Evolutionary conservation across 306 rosid species (phyloP), one percentile per base, ranked within the genome.

Genomic region (Trifolium dubium): DNA sequence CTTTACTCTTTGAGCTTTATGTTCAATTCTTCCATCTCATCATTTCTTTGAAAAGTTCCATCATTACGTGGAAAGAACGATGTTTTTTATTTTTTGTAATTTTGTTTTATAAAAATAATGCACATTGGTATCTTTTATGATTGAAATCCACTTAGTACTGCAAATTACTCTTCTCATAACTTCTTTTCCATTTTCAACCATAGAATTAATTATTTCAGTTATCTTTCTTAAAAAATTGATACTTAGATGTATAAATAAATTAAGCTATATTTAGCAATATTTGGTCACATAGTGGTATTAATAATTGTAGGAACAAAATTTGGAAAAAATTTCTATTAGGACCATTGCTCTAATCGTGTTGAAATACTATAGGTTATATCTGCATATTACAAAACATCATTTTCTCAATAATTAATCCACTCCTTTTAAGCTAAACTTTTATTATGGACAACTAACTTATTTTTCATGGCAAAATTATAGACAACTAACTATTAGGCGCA

Each of bases 401-500:
- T 77, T 64, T 69, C 72, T 68, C 76, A 65, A 43, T 65, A 85
- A 79, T 79, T 81, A 82, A 35, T 44, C 76, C 18, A 35, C 59
- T 76, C 50, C 70, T 72, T 77, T 82, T 77, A 70, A 59, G 76
- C 73, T 65, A 66, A 75, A 70, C 69, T 80, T 80, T 78, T 55
- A 80, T 83, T 58, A 65, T 61, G 14, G 63, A 34, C 81, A 13
- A 80, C 85, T 47, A 86, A 83, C 80, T 51, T 74, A 67, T 64
- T 30, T 31, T 60, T 13, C 19, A 56, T 56, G 19, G 14, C 12
- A 31, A 60, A 60, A 77, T 83, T 64, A 71, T 62, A 11, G 67
- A 49, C 85, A 86, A 80, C 87, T 55, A 86, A 83, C 77, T 51
- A 80, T 75, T 69, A 34, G 85, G 87, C 79, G 79, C 87, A 72